A percentile compares a stretch with the other conserved stretches of the same genome.
Evolutionary conservation across 106 monocot species (phyloP).

Genomic region (Platanthera guangdongensis): DNA sequence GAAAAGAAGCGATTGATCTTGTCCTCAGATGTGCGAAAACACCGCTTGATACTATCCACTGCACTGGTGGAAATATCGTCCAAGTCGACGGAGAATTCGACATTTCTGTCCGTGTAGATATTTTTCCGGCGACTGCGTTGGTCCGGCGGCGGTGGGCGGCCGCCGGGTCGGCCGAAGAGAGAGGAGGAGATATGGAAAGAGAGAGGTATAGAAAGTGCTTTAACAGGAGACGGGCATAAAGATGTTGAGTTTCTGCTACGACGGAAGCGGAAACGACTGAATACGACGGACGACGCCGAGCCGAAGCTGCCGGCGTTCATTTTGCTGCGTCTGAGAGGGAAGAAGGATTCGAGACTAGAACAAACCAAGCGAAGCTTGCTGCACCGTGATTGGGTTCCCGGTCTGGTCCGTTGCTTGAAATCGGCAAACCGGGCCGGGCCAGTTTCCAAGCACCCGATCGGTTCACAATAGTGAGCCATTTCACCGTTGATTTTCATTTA

Average conservation of each 20-base stretch:
- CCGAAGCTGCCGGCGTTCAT: neutral
- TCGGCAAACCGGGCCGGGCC: too few relatives aligned
- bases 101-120: conserved; percentile 8
- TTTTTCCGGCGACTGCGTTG: conserved; percentile 5
- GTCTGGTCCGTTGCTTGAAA: too few relatives aligned
- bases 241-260: neutral
- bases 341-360: too few relatives aligned
- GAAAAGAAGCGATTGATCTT: conserved; percentile 30
- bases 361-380: too few relatives aligned
- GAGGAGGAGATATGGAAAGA: neutral
- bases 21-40: conserved; percentile 16
- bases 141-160: neutral
- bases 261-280: neutral
- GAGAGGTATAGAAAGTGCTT: neutral
- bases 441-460: too few relatives aligned
- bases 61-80: conserved; percentile 22
- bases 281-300: neutral
- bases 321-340: neutral
- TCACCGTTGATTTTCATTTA: too few relatives aligned
- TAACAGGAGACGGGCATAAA: neutral
- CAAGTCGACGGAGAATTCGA: conserved; percentile 36
- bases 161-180: neutral
- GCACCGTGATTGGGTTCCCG: too few relatives aligned
- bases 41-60: conserved; percentile 5
- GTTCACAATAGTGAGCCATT: too few relatives aligned